Conservation (phyloP, 257 asterid genomes). For the Catharanthus roseus region DNA sequence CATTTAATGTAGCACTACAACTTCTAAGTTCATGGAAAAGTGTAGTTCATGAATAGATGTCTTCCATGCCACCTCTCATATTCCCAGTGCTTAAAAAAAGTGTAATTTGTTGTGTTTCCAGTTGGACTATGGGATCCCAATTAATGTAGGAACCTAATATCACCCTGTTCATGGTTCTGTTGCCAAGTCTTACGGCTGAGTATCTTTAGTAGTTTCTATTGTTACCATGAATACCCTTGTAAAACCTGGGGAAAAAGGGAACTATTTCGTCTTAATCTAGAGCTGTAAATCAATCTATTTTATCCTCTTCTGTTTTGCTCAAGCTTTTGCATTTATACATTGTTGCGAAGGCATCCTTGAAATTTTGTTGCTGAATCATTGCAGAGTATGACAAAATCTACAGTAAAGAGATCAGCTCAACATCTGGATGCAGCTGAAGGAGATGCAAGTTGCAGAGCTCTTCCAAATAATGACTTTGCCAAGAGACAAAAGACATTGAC, state of each 20-base stretch:
- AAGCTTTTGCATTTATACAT: background rate
- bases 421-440: constrained; percentile 21
- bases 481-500: constrained; percentile 64
- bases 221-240: background rate
- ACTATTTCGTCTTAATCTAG: background rate
- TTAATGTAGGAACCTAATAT: too few relatives aligned
- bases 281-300: too few relatives aligned
- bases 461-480: constrained; percentile 16
- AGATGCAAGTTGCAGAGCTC: constrained; percentile 14
- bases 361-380: background rate
- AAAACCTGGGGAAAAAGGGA: background rate
- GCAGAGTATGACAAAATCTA: constrained; percentile 30
- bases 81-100: too few relatives aligned
- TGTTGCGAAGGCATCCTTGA: background rate
- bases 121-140: too few relatives aligned
- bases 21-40: too few relatives aligned
- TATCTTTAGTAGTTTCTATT: background rate
- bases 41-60: too few relatives aligned
- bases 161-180: too few relatives aligned
- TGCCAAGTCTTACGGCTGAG: too few relatives aligned
- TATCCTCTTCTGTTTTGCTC: background rate
- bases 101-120: too few relatives aligned
- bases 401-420: constrained; percentile 24
- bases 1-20: too few relatives aligned
- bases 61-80: too few relatives aligned